Evolutionary conservation across 306 rosid species (phyloP).

Genomic region (Heteromeles arbutifolia): DNA sequence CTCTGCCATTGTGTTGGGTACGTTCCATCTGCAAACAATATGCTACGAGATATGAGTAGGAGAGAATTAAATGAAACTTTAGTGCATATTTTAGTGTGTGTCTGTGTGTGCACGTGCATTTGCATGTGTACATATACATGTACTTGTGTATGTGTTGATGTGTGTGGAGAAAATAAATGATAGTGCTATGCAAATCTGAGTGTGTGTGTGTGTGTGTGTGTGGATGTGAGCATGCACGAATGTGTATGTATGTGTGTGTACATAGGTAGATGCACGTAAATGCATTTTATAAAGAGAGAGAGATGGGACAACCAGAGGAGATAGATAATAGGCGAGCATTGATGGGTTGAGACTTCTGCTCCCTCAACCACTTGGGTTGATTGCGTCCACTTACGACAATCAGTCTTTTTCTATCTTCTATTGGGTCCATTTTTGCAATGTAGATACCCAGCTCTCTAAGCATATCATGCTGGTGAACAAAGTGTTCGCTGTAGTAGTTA

Average conservation of each 20-base stretch:
- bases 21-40: slow-evolving; percentile 40
- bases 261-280: neutral
- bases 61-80: neutral
- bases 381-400: slow-evolving; percentile 26
- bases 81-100: neutral
- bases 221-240: neutral
- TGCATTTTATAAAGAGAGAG: neutral
- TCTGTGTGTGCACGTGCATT: neutral
- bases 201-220: too few species aligned
- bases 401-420: slow-evolving; percentile 30
- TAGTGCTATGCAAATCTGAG: too few species aligned
- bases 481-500: slow-evolving; percentile 49
- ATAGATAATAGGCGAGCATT: slow-evolving; percentile 43
- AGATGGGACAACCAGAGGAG: slow-evolving; percentile 34
- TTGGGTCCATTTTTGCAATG: slow-evolving; percentile 23
- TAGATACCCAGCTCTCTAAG: slow-evolving; percentile 53
- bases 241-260: neutral
- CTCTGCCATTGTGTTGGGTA: slow-evolving; percentile 41
- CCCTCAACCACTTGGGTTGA: slow-evolving; percentile 52
- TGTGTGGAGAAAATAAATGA: too few species aligned
- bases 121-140: too few species aligned
- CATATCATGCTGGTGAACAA: slow-evolving; percentile 45
- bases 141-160: too few species aligned
- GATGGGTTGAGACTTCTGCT: slow-evolving; percentile 21
- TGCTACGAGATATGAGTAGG: neutral